Evolutionary conservation across 768 basidiomycete genomes (phyloP), one percentile per base, ranked within the genome.

Genomic region (Phallus indusiatus): DNA sequence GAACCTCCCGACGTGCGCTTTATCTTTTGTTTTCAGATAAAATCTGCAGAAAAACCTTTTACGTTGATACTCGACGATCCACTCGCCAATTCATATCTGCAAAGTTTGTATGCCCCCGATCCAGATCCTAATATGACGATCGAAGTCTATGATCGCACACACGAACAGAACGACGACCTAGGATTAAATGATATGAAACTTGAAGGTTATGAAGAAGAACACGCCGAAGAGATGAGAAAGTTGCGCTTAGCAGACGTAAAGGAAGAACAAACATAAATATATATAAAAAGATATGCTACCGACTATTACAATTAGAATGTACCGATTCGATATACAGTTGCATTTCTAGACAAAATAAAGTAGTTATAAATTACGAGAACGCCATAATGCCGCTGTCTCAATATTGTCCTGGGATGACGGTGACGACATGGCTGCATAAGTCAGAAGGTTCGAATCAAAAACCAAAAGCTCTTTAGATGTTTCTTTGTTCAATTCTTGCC

Each of bases 91-190:
- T 94, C 92, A 1, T 94, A 98, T 68, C 75, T 99, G 49, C 96
- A 99, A 70, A 96, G 93, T 69, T 66, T 94, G n/a, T 97, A 95
- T 68, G 95, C 96, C 0, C 96, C 96, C 4, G 95, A 99, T 68
- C 85, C 90, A 0, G 95, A 98, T 68, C 95, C 95, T 1, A 93
- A 94, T 67, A 91, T 99, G 89, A 76, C 71, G 33, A 79, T 89
- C 54, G 90, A 88, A 68, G 68, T 71, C 58, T 99, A 98, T 67
- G 89, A 94, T 46, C 78, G 96, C 53, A 83, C 83, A 3, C 89
- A 81, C 75, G 82, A 91, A 48, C 93, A 99, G 75, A 94, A 99
- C 65, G 96, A 98, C 69, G 91, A 93, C 53, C 76, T 98, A 14
- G 96, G 95, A 5, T 70, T 99, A 68, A 92, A 93, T 65, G 90